These are phyloP conservation scores for Conticribra guillardii DNA, from an alignment of 108 stramenopile species.

Conservation along the genomic window DNA sequence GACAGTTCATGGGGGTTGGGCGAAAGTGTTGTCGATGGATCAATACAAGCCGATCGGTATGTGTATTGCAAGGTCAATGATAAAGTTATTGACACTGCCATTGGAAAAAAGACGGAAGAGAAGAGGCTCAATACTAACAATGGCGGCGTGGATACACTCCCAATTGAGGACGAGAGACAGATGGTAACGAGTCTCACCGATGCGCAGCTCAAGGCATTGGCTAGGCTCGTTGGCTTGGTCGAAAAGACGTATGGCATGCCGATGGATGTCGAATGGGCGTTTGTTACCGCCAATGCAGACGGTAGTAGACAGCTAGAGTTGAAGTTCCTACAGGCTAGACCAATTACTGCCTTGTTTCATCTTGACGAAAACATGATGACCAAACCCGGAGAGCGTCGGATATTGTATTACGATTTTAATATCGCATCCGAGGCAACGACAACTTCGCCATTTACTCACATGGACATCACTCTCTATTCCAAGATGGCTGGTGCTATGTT, in stretches of 20 bases:
- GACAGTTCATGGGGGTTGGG: conserved; percentile 36
- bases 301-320: too few relatives aligned
- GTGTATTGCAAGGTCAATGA: conserved; percentile 31
- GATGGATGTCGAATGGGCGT: conserved; percentile 34
- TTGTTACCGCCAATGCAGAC: background rate
- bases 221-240: conserved; percentile 11
- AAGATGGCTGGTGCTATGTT: background rate
- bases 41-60: conserved; percentile 31
- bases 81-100: conserved; percentile 3
- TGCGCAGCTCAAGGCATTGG: conserved; percentile 8
- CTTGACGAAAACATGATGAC: conserved; percentile 39
- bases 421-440: conserved; percentile 39
- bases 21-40: conserved; percentile 35
- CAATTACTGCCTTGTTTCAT: conserved; percentile 34
- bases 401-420: conserved; percentile 35
- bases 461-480: conserved; percentile 24
- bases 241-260: conserved; percentile 24
- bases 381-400: conserved; percentile 17
- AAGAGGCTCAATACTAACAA: conserved; percentile 12
- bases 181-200: conserved; percentile 10
- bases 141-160: conserved; percentile 10
- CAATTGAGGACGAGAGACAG: conserved; percentile 16
- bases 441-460: conserved; percentile 25
- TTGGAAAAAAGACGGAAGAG: conserved; percentile 21
- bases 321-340: conserved; percentile 30